These are phyloP conservation scores for Diplodia intermedia DNA, from an alignment of 2,329 filamentous ascomycete genomes.

Conservation along the genomic window DNA sequence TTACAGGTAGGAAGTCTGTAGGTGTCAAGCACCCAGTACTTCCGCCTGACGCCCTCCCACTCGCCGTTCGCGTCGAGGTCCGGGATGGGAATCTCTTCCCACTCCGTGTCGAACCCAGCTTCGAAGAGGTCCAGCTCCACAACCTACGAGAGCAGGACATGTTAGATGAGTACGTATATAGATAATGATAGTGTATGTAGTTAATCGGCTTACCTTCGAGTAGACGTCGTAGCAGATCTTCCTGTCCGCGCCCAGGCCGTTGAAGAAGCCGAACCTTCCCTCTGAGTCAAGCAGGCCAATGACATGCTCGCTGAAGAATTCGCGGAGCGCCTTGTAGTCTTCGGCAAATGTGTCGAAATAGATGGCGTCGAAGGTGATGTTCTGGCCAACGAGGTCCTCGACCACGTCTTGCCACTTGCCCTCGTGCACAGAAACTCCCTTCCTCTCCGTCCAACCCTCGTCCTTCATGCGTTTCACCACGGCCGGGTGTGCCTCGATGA, in stretches of 20 bases:
- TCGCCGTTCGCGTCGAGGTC: conserved; percentile 73
- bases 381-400: conserved; percentile 53
- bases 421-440: conserved; percentile 57
- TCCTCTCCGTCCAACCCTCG: conserved; percentile 57
- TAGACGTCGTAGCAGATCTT: conserved; percentile 97
- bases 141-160: conserved; percentile 51
- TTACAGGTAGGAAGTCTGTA: conserved; percentile 78
- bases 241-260: conserved; percentile 86
- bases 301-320: conserved; percentile 88
- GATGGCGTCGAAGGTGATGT: conserved; percentile 60
- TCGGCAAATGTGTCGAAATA: conserved; percentile 99
- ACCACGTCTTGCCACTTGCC: conserved; percentile 59
- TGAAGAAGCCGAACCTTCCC: conserved; percentile 69
- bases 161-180: conserved; percentile 11
- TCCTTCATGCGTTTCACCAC: conserved; percentile 55
- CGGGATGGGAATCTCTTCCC: conserved; percentile 78
- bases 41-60: conserved; percentile 86
- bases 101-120: conserved; percentile 87
- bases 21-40: conserved; percentile 86
- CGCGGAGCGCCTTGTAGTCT: conserved; percentile 82
- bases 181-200: conserved; percentile 21
- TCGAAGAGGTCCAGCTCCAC: conserved; percentile 90
- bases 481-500: conserved; percentile 60
- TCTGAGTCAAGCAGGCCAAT: conserved; percentile 74
- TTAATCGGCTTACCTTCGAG: conserved; percentile 63